Evolutionary conservation across 768 basidiomycete genomes (phyloP), one percentile per base, ranked within the genome.

Genomic region (Boletus subcaerulescens): DNA sequence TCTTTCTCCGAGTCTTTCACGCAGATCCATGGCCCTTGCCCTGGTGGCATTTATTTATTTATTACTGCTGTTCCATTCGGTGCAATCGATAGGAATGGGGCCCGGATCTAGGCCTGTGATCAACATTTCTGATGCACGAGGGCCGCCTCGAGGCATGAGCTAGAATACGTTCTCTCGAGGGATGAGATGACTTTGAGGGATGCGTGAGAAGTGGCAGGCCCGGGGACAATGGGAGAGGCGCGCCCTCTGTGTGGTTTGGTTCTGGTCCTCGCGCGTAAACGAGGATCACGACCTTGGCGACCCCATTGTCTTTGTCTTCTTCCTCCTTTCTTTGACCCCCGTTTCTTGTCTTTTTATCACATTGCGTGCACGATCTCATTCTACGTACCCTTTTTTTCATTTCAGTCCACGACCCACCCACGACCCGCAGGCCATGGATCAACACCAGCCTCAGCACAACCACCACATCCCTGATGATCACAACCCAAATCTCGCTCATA

Each of bases 401-500:
- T 64, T 49, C 48, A 70, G 64, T 61, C 67, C 64, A 71, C 69
- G 67, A 71, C 60, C 65, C 68, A 62, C 59, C 62, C 69, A 60
- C 66, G 62, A 64, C 67, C 62, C 77, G 31, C 62, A 79, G 77
- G 58, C 77, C 69, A 65, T 77, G 69, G 68, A 78, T 60, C 74
- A 75, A 48, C 69, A 70, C 57, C 71, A 71, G 39, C 69, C 74
- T 55, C 67, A 75, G 56, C 76, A 78, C 52, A 71, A 75, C 60
- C 78, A 73, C 33, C 69, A 72, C 53, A 77, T 84, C 60, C 74
- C 71, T 56, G 77, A 79, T 65, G 79, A 81, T 73, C 79, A 79
- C 63, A 68, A 64, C 65, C 59, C 71, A 57, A 70, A 72, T 66
- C 71, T 79, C 62, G 56, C 52, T 58, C 70, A 75, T 60, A 65